phyloP scores from a whole-genome alignment of 2,329 filamentous ascomycete genomes.

The Paraphoma sp. region DNA sequence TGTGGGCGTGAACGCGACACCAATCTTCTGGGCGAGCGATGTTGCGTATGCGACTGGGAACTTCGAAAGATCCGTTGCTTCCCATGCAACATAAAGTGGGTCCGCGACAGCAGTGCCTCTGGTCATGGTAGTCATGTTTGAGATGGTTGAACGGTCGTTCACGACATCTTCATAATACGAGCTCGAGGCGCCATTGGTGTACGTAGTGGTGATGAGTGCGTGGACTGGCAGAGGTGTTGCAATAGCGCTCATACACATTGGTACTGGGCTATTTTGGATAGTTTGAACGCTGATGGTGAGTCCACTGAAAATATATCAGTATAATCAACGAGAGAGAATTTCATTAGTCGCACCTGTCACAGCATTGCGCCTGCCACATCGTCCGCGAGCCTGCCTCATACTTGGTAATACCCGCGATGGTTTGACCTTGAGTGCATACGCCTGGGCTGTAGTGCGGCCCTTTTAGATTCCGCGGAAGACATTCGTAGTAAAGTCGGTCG shows the following conservation, averaged over 20 bases:
- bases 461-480: conserved; percentile 2
- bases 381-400: conserved; percentile 1
- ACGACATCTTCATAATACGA: conserved; percentile 6
- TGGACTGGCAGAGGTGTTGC: conserved; percentile 1
- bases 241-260: conserved; percentile 4
- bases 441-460: conserved; percentile 8
- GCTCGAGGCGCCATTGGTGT: not conserved
- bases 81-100: conserved; percentile 7
- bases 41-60: conserved; percentile 8
- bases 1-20: conserved; percentile 5
- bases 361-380: conserved; percentile 10
- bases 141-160: conserved; percentile 5
- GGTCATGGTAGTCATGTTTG: conserved; percentile 3
- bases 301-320: conserved; percentile 1
- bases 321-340: not conserved
- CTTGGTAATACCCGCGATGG: conserved; percentile 8
- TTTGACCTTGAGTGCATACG: conserved; percentile 7
- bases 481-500: conserved; percentile 5
- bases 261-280: not conserved
- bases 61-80: conserved; percentile 1
- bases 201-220: conserved; percentile 4
- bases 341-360: conserved; percentile 2
- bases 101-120: conserved; percentile 6
- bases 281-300: conserved; percentile 1
- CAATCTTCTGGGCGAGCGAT: conserved; percentile 5